Evolutionary conservation across 345 rosid genomes (phyloP).

Genomic region (Pistacia integerrima): DNA sequence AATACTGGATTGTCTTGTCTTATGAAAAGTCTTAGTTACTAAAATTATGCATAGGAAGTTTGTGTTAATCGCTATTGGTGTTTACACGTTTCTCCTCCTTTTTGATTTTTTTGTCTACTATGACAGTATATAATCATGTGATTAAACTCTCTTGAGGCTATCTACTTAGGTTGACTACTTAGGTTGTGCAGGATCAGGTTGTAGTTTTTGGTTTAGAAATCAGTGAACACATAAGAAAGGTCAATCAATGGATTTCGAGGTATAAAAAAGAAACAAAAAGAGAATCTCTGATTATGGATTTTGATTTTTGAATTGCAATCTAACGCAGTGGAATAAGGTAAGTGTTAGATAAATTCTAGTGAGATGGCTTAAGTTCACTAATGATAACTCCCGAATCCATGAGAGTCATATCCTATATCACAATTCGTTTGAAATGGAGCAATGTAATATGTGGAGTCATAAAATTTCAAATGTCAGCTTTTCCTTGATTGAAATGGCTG

Average conservation of each 20-base stretch:
- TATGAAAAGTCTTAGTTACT: background rate
- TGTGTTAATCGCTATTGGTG: background rate
- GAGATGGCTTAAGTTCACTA: no score
- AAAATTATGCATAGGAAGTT: slow-evolving; percentile 4
- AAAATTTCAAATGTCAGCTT: background rate
- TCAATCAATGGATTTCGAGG: no score
- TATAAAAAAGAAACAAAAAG: no score
- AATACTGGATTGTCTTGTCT: background rate
- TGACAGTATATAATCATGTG: background rate
- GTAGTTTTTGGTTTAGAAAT: no score
- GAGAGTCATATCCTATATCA: no score
- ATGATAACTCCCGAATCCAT: no score
- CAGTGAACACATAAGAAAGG: no score
- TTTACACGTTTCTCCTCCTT: background rate
- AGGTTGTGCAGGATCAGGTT: no score
- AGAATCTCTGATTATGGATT: background rate
- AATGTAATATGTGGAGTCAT: background rate
- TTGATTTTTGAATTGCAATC: background rate
- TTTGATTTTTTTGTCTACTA: background rate
- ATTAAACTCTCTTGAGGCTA: background rate
- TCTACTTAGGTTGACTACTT: no score
- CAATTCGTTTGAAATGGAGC: background rate
- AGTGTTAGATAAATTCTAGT: no score
- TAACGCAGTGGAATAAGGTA: no score
- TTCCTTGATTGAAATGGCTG: background rate